These are phyloP conservation scores for Zygosaccharomyces sapae DNA, from an alignment of 1,139 yeast species.

Conservation along the genomic window DNA sequence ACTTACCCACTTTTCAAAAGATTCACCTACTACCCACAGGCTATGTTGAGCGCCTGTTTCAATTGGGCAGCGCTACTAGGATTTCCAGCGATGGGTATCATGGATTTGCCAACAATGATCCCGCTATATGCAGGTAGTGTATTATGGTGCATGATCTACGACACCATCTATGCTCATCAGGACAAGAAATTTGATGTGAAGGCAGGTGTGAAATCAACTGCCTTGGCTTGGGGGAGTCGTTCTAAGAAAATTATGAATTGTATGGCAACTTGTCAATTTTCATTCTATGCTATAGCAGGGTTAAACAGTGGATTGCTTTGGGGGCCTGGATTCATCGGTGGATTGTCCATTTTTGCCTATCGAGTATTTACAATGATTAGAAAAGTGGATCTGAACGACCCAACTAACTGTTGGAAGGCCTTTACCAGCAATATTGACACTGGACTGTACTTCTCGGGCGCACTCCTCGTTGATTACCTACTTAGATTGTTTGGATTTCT, in stretches of 20 bases:
- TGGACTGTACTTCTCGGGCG: conserved; percentile 74
- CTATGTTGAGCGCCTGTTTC: conserved; percentile 73
- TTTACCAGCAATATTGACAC: conserved; percentile 75
- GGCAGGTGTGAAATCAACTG: conserved; percentile 94
- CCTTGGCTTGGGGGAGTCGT: conserved; percentile 83
- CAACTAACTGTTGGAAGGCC: conserved; percentile 75
- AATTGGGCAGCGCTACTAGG: conserved; percentile 96
- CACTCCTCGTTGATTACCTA: conserved; percentile 71
- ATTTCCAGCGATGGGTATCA: conserved; percentile 91
- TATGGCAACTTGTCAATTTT: conserved; percentile 63
- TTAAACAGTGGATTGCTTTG: conserved; percentile 59
- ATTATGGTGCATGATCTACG: conserved; percentile 94
- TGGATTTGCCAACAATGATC: conserved; percentile 68
- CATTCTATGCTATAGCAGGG: conserved; percentile 66
- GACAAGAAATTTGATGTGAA: conserved; percentile 81
- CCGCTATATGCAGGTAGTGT: conserved; percentile 76
- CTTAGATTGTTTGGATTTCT: conserved; percentile 37
- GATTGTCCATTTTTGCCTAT: conserved; percentile 63
- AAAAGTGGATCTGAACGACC: conserved; percentile 72
- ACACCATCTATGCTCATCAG: conserved; percentile 96
- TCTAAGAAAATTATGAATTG: conserved; percentile 66
- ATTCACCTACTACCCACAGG: conserved; percentile 93
- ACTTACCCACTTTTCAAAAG: conserved; percentile 91
- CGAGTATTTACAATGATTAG: conserved; percentile 64
- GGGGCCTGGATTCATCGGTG: conserved; percentile 77